Evolutionary conservation across 805 yeast genomes (phyloP).

Genomic region (Teunomyces pallodes): DNA sequence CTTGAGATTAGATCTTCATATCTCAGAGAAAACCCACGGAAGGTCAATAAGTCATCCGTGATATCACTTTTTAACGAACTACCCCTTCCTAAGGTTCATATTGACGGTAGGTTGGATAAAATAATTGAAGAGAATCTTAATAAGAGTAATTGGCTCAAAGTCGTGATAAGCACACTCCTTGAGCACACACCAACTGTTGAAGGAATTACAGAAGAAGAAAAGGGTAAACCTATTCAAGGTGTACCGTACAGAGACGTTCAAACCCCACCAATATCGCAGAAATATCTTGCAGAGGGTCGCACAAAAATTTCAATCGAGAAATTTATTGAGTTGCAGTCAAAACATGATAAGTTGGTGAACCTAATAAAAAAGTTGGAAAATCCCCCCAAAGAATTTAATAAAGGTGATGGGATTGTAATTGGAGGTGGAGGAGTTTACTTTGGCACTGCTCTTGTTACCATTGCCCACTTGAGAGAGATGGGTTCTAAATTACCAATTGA

Average conservation of each 20-base stretch:
- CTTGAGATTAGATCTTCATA: no score
- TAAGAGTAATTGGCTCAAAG: neutral
- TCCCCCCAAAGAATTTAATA: slow-evolving; percentile 23
- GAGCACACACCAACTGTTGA: slow-evolving; percentile 1
- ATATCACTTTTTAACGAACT: no score
- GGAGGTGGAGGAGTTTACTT: slow-evolving; percentile 26
- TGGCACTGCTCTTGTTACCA: slow-evolving; percentile 27
- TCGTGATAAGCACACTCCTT: neutral
- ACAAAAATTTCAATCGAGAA: slow-evolving; percentile 15
- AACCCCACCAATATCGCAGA: slow-evolving; percentile 12
- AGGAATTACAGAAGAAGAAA: slow-evolving; percentile 12
- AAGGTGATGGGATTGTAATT: slow-evolving; percentile 37
- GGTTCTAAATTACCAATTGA: slow-evolving; percentile 37
- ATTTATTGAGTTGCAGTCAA: slow-evolving; percentile 19
- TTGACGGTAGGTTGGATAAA: neutral
- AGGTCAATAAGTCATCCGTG: no score
- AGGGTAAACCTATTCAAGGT: slow-evolving; percentile 13
- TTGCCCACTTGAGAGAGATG: slow-evolving; percentile 28
- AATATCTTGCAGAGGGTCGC: slow-evolving; percentile 10
- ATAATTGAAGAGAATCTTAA: neutral
- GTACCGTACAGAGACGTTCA: slow-evolving; percentile 11
- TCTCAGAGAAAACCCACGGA: no score
- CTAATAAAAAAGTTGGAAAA: slow-evolving; percentile 21
- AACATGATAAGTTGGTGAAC: slow-evolving; percentile 27
- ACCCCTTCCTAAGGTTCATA: no score